Base-by-base conservation (phyloP, 2,329 filamentous ascomycete species). In the Scolecobasidium constrictum region DNA sequence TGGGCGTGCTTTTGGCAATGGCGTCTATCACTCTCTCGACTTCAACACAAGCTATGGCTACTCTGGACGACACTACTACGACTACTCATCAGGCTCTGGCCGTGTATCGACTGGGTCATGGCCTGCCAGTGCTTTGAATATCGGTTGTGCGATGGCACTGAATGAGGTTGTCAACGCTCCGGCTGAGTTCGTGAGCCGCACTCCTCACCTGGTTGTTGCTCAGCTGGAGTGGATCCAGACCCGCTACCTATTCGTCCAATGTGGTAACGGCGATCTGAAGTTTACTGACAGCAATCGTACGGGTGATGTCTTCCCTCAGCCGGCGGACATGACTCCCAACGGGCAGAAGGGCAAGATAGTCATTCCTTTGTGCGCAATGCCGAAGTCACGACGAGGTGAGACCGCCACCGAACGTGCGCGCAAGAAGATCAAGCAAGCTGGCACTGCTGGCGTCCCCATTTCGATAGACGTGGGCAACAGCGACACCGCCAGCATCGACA, bases 161-260 rank as follows among this genome's bases (percentile, higher is more conserved):
- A 92, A 88, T 52, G 88, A 95, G 57, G 78, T 95, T 35, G 77
- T 94, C 53, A 94, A 94, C 55, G 68, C 70, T 0, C 78, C 86
- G 0, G 40, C 58, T 0, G 54, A 80, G 35, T 94, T 84, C 52
- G 59, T 71, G 4, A 71, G 65, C 47, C 52, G 6, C 0, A 49
- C 0, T 0, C 81, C 81, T 0, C 77, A 79, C 61, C 78, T 84
- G 37, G 88, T 94, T 6, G 78, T 94, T 1, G 58, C 73, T 19
- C 68, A 86, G 35, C 64, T 82, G 7, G 81, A 93, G 53, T 95
- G 88, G 88, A 87, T 94, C 46, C 86, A 93, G 54, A 87, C 86
- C 19, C 75, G 87, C 35, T 94, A 93, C 59, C 69, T 95, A 2
- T 84, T 94, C 50, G 76, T 84, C 33, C 52, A 63, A 40, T 57